Percentiles rank a stretch among this genome's conserved stretches.
phyloP scores from a whole-genome alignment of 2,329 filamentous ascomycete genomes.

The Aspergillus fischeri region DNA sequence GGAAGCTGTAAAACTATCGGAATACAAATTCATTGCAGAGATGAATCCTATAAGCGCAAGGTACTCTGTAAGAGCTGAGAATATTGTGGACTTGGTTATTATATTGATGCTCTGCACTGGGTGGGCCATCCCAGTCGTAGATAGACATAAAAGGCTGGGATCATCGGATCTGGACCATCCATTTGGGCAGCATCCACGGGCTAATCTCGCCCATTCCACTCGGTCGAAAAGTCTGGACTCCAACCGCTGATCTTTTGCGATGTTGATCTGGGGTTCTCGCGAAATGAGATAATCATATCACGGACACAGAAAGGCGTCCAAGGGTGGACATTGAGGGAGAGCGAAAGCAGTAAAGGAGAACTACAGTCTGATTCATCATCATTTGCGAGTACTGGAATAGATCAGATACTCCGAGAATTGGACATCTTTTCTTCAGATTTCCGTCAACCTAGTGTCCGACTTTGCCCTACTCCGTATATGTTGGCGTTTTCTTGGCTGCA shows the following conservation, averaged over 20 bases:
- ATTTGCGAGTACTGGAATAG: not conserved
- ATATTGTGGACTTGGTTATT: not conserved
- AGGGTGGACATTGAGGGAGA: not conserved
- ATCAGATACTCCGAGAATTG: not conserved
- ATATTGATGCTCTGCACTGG: not conserved
- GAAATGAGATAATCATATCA: not conserved
- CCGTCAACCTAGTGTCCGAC: not conserved
- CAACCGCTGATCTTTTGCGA: constrained; percentile 7
- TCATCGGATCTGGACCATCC: not conserved
- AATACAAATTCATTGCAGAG: not conserved
- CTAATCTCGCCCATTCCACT: not conserved
- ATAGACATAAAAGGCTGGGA: not conserved
- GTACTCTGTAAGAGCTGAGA: not conserved
- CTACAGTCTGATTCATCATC: not conserved
- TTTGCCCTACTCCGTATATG: not conserved
- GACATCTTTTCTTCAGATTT: not conserved
- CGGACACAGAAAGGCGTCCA: not conserved
- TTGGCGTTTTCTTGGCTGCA: not conserved
- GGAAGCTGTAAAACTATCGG: too few relatives aligned
- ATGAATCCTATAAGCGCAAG: not conserved
- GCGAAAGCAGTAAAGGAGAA: not conserved
- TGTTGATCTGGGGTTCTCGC: constrained; percentile 8
- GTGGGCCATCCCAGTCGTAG: too few relatives aligned
- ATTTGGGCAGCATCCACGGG: not conserved
- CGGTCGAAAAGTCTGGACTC: constrained; percentile 7